A percentile compares a stretch with the other conserved stretches of the same genome.
These are phyloP conservation scores for Omphalea diandra DNA, from an alignment of 441 rosid genomes.

Conservation along the genomic window DNA sequence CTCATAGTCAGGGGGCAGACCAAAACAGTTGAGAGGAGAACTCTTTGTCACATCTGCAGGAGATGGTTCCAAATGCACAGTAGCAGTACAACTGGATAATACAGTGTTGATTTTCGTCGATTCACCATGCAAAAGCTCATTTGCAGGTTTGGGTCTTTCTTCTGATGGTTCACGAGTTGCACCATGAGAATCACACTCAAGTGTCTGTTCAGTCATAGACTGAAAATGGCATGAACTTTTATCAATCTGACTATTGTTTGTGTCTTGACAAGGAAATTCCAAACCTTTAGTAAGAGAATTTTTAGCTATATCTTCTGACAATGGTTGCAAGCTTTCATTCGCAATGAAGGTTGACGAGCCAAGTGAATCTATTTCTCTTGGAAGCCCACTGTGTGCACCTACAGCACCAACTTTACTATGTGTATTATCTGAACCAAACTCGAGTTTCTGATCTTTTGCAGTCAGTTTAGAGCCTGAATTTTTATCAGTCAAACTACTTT, in stretches of 20 bases:
- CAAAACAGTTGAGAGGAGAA: conserved; percentile 26
- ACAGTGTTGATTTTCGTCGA: conserved; percentile 8
- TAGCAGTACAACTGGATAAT: conserved; percentile 15
- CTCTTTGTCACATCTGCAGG: conserved; percentile 17
- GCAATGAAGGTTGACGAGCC: conserved; percentile 10
- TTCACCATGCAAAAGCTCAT: conserved; percentile 20
- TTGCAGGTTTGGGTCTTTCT: conserved; percentile 9
- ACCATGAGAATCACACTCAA: conserved; percentile 19
- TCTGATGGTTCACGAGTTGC: conserved; percentile 17
- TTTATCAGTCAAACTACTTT: conserved; percentile 18
- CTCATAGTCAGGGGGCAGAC: conserved; percentile 25
- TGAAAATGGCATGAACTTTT: conserved; percentile 15
- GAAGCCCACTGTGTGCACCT: conserved; percentile 21
- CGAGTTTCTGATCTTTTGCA: conserved; percentile 20
- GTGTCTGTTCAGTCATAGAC: conserved; percentile 2
- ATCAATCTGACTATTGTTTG: conserved; percentile 14
- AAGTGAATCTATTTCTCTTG: conserved; percentile 17
- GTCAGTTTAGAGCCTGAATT: conserved; percentile 18
- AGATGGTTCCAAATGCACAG: conserved; percentile 12
- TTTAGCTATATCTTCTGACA: conserved; percentile 19
- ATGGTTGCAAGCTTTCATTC: conserved; percentile 16
- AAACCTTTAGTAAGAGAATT: conserved; percentile 6
- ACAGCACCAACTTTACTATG: conserved; percentile 22
- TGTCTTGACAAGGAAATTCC: conserved; percentile 15
- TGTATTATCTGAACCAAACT: conserved; percentile 23